Evolutionary conservation across 2,329 filamentous ascomycete species (phyloP), one percentile per base, ranked within the genome.

Genomic region (Alternaria arbusti): DNA sequence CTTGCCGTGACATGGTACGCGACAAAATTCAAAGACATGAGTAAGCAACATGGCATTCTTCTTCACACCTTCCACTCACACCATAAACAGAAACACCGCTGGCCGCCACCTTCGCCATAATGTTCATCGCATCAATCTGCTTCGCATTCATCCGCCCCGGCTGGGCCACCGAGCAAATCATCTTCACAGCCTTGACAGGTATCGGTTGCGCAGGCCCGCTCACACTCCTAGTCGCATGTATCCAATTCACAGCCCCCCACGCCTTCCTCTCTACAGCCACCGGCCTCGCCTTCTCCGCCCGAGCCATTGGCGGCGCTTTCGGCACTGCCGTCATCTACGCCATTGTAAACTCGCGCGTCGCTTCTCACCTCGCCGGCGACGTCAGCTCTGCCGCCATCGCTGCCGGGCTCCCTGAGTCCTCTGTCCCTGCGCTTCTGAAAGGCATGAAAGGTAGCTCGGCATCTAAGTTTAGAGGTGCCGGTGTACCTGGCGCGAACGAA

Each of bases 281-380:
- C 0, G 76, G 76, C 5, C 69, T 78, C 6, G 76, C 75, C 0
- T 78, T 77, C 58, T 77, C 75, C 6, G 74, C 74, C 3, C 66
- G 76, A 22, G 76, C 76, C 1, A 75, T 78, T 23, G 76, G 76
- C 2, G 75, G 76, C 44, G 72, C 75, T 0, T 77, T 78, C 44
- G 75, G 74, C 8, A 73, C 73, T 0, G 76, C 76, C 6, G 73
- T 77, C 52, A 72, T 77, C 36, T 70, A 72, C 43, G 75, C 74
- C 6, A 68, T 78, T 12, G 67, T 78, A 10, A 75, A 75, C 17
- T 68, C 69, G 2, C 64, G 66, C 8, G 30, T 78, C 3, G 67
- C 63, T 2, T 66, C 69, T 3, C 66, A 76, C 46, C 74, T 73
- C 11, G 64, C 65, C 1, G 36, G 49, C 0, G 72, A 73, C 12